phyloP scores from a whole-genome alignment of 106 monocot genomes.

The Phalaenopsis aphrodite region DNA sequence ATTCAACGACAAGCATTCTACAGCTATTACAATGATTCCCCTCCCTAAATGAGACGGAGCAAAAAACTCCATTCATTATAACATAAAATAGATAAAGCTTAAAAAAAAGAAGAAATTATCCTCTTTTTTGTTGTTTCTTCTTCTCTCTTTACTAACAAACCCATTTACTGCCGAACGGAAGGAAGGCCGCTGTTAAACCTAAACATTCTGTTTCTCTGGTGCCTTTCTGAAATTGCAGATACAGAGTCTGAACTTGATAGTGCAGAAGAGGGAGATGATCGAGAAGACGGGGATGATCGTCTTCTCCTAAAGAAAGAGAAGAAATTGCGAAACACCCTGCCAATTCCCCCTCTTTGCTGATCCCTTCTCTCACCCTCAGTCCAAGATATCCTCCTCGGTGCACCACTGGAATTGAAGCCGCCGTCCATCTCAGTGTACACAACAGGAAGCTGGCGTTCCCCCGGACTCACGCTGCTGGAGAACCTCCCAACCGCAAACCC shows the following conservation, averaged over 20 bases:
- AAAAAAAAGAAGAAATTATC: background rate
- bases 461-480: constrained; percentile 22
- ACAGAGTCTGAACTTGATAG: background rate
- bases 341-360: constrained; percentile 27
- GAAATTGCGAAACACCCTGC: constrained; percentile 27
- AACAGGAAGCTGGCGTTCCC: constrained; percentile 34
- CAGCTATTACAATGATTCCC: background rate
- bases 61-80: background rate
- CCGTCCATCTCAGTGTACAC: constrained; percentile 70
- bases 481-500: constrained; percentile 64
- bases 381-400: constrained; percentile 46
- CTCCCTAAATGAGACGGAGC: background rate
- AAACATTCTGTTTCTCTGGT: background rate
- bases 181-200: background rate
- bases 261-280: background rate
- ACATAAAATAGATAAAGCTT: background rate
- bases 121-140: background rate
- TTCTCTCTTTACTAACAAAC: background rate
- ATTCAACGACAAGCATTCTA: background rate
- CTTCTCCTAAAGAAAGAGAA: constrained; percentile 32
- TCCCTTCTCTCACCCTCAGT: constrained; percentile 19
- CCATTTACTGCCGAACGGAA: background rate
- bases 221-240: constrained; percentile 1
- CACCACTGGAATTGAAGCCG: constrained; percentile 22
- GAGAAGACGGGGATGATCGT: constrained; percentile 5